Percentiles rank a stretch among this genome's conserved stretches.
phyloP scores from a whole-genome alignment of 139 green algal genomes.

The Volvox africanus region DNA sequence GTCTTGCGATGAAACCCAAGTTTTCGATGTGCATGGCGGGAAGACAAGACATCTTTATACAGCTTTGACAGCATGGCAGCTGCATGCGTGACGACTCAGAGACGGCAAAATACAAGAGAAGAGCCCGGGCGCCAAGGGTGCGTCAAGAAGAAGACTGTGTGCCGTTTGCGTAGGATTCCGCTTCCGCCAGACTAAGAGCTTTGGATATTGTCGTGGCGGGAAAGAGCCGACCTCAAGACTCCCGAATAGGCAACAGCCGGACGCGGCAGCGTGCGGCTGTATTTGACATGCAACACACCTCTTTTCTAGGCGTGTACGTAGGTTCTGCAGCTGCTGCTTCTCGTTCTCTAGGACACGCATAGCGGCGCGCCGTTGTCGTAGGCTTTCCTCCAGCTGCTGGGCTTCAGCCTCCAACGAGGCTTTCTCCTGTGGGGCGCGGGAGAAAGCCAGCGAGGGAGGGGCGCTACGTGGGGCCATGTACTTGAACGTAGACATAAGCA shows the following conservation, averaged over 20 bases:
- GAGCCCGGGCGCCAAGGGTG: too few species aligned
- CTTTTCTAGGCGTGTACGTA: neutral
- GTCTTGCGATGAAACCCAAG: too few species aligned
- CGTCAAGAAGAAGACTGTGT: too few species aligned
- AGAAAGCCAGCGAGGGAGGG: neutral
- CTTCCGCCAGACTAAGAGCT: too few species aligned
- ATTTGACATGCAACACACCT: neutral
- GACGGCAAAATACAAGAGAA: too few species aligned
- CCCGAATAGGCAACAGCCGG: slow-evolving; percentile 70
- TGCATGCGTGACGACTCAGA: too few species aligned
- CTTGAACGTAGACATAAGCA: too few species aligned
- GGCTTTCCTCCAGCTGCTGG: neutral
- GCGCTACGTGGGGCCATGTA: neutral
- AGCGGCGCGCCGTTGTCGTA: neutral
- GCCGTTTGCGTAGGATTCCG: too few species aligned
- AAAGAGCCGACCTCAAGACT: slow-evolving; percentile 63
- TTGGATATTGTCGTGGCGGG: too few species aligned
- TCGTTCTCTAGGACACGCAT: neutral
- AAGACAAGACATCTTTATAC: too few species aligned
- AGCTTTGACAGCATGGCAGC: too few species aligned
- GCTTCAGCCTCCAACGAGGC: neutral
- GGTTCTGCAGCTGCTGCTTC: neutral
- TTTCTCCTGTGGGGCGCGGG: neutral
- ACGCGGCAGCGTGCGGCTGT: neutral
- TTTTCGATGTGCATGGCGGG: too few species aligned